Base-by-base conservation (phyloP, 1,284 basidiomycete genomes). In the Flammula alnicola region DNA sequence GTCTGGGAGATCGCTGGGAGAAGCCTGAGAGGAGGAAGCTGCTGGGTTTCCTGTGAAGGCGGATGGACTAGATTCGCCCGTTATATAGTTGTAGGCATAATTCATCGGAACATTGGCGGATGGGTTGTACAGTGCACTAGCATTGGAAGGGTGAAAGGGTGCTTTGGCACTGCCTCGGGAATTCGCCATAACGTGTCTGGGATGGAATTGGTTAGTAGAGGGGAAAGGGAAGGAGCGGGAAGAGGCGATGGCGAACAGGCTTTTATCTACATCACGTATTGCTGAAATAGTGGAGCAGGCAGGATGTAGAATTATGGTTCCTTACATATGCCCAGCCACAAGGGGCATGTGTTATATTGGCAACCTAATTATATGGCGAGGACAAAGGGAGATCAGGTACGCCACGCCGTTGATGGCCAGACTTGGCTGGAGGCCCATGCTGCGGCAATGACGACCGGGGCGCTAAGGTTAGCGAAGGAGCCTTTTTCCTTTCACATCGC, bases 361-460 rank as follows among this genome's bases (percentile, higher is more conserved):
- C 38, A 58, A 52, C 56, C 58, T 60, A 62, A 65, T 63, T 62
- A 59, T 59, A 61, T 60, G 54, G 58, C 54, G 51, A 51, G 54
- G 57, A 61, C 63, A 64, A 65, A 64, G 55, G 58, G 61, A 62
- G 63, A 64, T 65, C 65, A 70, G 68, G 66, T 62, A 68, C 69
- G 58, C 56, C 64, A 62, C 50, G 49, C 53, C 58, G 54, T 56
- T 59, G 58, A 59, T 57, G 51, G 47, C 58, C 55, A 53, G 38
- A 56, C 56, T 53, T 55, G 51, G 12, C 30, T 32, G 12, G 51
- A 29, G n/a, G n/a, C n/a, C n/a, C n/a, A 3, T 51, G 48, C 56
- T 55, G 59, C 52, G 54, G 47, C 44, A 52, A 56, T 60, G 59
- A 57, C 59, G 50, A 62, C 49, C 47, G 57, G 57, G 57, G 59